These are phyloP conservation scores for Amanita phalloides DNA, from an alignment of 768 basidiomycete species.

Conservation along the genomic window DNA sequence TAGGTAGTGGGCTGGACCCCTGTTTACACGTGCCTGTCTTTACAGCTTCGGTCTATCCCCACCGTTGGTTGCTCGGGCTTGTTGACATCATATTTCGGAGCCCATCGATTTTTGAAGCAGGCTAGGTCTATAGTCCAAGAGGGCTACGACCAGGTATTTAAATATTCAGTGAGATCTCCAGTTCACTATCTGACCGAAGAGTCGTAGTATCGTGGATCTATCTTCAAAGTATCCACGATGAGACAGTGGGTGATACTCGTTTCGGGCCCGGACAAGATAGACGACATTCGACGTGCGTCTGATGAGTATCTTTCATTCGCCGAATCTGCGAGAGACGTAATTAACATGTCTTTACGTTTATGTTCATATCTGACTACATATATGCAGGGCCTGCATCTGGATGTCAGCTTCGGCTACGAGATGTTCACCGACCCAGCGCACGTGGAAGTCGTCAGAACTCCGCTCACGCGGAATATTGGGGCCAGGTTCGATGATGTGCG, in stretches of 20 bases:
- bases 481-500: slow-evolving; percentile 15
- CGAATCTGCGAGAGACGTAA: slow-evolving; percentile 21
- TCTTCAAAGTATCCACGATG: slow-evolving; percentile 33
- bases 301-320: slow-evolving; percentile 32
- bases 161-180: neutral
- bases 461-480: slow-evolving; percentile 17
- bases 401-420: slow-evolving; percentile 22
- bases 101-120: slow-evolving; percentile 13
- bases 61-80: neutral
- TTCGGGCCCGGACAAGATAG: slow-evolving; percentile 25
- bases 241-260: slow-evolving; percentile 35
- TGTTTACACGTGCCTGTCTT: neutral
- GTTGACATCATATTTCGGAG: slow-evolving; percentile 18
- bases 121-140: slow-evolving; percentile 17
- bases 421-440: slow-evolving; percentile 8
- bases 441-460: slow-evolving; percentile 14
- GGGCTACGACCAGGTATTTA: slow-evolving; percentile 19
- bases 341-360: neutral
- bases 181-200: neutral
- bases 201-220: slow-evolving; percentile 13
- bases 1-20: neutral
- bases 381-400: slow-evolving; percentile 19
- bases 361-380: neutral
- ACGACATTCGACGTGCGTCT: slow-evolving; percentile 33
- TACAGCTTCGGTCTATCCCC: neutral